Percentiles rank a stretch among this genome's conserved stretches.
Evolutionary conservation across 345 rosid genomes (phyloP).

Genomic region (Rhizophora apiculata): DNA sequence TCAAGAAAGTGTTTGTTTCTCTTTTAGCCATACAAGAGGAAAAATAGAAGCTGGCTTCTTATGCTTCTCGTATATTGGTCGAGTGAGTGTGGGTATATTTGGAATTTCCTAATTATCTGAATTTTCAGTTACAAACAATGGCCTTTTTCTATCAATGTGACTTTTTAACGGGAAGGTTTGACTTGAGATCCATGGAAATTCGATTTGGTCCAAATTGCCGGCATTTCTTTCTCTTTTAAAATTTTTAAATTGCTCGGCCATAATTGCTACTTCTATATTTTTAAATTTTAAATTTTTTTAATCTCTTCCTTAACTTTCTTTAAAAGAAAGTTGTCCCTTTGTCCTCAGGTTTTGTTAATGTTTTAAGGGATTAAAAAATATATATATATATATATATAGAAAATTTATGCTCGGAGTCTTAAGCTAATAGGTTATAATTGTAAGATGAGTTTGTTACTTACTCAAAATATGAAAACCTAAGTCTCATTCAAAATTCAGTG

Average conservation of each 20-base stretch:
- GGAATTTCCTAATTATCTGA: conserved; percentile 4
- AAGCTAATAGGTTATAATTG: too few species aligned
- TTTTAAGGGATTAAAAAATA: too few species aligned
- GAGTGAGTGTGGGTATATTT: conserved; percentile 19
- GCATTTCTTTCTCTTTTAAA: not conserved
- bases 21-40: conserved; percentile 25
- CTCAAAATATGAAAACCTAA: too few species aligned
- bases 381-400: too few species aligned
- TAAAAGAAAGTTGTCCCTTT: too few species aligned
- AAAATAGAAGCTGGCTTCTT: not conserved
- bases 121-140: conserved; percentile 7
- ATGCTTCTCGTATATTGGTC: not conserved
- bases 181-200: conserved; percentile 19
- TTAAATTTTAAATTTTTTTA: too few species aligned
- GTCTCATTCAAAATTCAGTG: too few species aligned
- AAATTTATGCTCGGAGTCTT: too few species aligned
- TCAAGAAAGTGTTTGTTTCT: not conserved
- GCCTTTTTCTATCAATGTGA: conserved; percentile 20
- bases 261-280: too few species aligned
- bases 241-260: not conserved
- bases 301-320: too few species aligned
- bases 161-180: conserved; percentile 40
- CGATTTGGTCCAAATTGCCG: conserved; percentile 26
- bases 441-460: too few species aligned
- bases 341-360: too few species aligned